Base-by-base conservation (phyloP, 108 stramenopile species). In the Nitzschia palea region DNA sequence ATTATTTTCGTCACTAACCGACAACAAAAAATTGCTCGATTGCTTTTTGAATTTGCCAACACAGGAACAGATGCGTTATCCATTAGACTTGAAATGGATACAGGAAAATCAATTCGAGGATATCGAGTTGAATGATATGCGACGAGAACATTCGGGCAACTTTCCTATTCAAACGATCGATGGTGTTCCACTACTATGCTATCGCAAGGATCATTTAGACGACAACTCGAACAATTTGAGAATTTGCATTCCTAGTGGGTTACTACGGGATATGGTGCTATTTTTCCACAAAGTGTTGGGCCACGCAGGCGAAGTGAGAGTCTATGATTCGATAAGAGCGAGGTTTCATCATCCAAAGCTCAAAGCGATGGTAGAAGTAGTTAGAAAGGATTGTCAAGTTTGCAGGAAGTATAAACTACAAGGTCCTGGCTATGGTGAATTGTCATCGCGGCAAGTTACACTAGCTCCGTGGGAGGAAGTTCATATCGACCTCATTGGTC, bases 401-500 rank as follows among this genome's bases (percentile, higher is more conserved):
- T 77, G 76, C 47, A 58, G 65, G n/a, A 20, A 20, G 1, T 28
- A 48, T 31, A 80, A 80, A 44, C 56, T 6, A 27, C 37, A 30
- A n/a, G 35, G 42, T 6, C 20, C 51, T n/a, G 59, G 67, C 0
- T 69, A 81, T 73, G 75, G 76, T 4, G 20, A 73, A 0, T 18
- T 64, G 6, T 55, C 76, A 18, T 53, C 62, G 10, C 32, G 53
- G 44, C 34, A 73, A 6, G 59, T 53, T 0, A 9, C 34, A 22
- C 47, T 56, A 1, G 17, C 27, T 1, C 77, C 77, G 10, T 81
- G 74, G 68, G 23, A 67, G n/a, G 48, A 69, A 66, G 63, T 64
- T 5, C 55, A 42, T 5, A 58, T 77, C 37, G 76, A 81, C 50
- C 63, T 81, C 15, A 77, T 81, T n/a, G 75, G 80, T 15, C 80